Evolutionary conservation across 768 basidiomycete species (phyloP).

Genomic region (Rhodotorula toruloides): DNA sequence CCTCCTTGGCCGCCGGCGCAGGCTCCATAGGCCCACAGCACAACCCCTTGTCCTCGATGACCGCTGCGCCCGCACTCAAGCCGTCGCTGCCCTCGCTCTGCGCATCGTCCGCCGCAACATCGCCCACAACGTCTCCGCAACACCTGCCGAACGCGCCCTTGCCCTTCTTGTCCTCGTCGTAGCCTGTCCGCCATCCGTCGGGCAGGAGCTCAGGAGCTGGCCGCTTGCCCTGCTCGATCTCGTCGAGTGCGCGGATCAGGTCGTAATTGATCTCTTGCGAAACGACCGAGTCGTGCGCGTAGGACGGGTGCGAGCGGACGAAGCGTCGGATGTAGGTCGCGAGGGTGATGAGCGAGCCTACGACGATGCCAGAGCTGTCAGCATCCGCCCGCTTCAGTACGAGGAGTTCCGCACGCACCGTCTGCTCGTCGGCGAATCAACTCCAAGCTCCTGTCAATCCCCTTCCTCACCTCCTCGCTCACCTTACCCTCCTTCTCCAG

Average conservation of each 20-base stretch:
- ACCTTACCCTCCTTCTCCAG: constrained; percentile 57
- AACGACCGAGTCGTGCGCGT: constrained; percentile 88
- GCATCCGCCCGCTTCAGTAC: not conserved
- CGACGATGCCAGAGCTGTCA: not conserved
- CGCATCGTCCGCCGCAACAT: not conserved
- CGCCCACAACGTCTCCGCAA: constrained; percentile 10
- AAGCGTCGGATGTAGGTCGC: constrained; percentile 93
- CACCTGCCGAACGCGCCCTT: constrained; percentile 7
- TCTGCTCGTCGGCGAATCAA: constrained; percentile 71
- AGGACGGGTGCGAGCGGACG: constrained; percentile 81
- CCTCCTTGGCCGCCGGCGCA: not conserved
- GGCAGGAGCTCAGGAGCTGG: constrained; percentile 55
- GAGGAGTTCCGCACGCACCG: constrained; percentile 53
- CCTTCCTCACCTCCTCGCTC: constrained; percentile 53
- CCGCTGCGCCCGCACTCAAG: not conserved
- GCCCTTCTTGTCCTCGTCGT: constrained; percentile 2
- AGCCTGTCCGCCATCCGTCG: constrained; percentile 51
- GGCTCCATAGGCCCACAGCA: constrained; percentile 5
- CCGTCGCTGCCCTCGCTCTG: not conserved
- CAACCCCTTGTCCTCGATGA: constrained; percentile 16
- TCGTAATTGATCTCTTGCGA: constrained; percentile 90
- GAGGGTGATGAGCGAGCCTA: constrained; percentile 74
- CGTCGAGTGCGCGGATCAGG: constrained; percentile 77
- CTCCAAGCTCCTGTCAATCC: constrained; percentile 65
- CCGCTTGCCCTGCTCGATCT: constrained; percentile 62